These are phyloP conservation scores for Thielaviopsis populi DNA, from an alignment of 2,329 filamentous ascomycete species.

Conservation along the genomic window DNA sequence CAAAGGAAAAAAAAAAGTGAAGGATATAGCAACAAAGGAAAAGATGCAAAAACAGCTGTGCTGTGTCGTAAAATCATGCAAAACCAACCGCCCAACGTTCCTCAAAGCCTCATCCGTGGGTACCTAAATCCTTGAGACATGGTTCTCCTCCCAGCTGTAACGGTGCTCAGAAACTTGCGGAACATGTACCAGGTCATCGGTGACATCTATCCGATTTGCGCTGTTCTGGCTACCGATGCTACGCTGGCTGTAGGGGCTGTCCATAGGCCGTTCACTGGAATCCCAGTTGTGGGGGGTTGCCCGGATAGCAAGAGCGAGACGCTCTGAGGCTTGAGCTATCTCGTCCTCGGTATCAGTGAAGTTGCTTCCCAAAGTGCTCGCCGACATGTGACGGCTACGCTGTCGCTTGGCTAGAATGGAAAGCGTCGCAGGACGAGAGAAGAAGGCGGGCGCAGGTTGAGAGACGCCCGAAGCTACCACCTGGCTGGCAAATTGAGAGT, in stretches of 20 bases:
- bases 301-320: conserved; percentile 5
- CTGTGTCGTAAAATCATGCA: conserved; percentile 11
- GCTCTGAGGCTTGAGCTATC: neutral
- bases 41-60: neutral
- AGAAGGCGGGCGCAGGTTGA: neutral
- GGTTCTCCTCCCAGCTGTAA: conserved; percentile 36
- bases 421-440: neutral
- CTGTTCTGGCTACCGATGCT: conserved; percentile 37
- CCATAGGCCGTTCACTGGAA: neutral
- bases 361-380: conserved; percentile 34
- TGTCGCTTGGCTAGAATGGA: neutral
- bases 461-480: neutral
- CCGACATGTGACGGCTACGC: conserved; percentile 19
- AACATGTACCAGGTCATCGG: conserved; percentile 34
- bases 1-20: conserved; percentile 12
- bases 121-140: neutral
- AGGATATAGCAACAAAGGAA: conserved; percentile 11
- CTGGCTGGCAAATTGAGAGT: neutral
- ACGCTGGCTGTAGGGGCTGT: conserved; percentile 18
- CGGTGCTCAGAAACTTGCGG: conserved; percentile 35
- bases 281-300: conserved; percentile 19
- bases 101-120: neutral
- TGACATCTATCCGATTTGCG: conserved; percentile 30
- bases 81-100: neutral
- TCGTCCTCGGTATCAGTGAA: conserved; percentile 34